Evolutionary conservation across 208 protist species (phyloP), one percentile per base, ranked within the genome.

Genomic region (Porcisia hertigi): DNA sequence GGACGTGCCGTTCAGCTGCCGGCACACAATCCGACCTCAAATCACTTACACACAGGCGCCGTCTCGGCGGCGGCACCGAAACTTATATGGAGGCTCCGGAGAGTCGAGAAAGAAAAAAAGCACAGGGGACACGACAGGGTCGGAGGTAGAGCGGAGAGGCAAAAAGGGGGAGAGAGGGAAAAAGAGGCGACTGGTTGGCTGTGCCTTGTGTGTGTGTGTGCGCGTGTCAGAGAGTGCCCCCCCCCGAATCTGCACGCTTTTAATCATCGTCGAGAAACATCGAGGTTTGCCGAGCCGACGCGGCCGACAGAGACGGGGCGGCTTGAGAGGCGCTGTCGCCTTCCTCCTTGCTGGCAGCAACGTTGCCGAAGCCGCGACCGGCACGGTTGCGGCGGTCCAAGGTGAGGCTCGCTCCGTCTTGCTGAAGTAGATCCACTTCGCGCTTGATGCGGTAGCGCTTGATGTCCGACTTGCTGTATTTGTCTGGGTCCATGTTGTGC

Each of bases 401-500:
- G 53, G 69, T 81, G 18, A 95, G 58, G 34, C 77, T 80, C n/a
- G 87, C 90, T 36, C 93, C 93, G 66, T 95, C 91, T 55, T 86
- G 76, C 87, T 94, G 88, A 43, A 97, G 86, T 45, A 87, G 82
- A 70, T 94, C 88, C 39, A 97, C 77, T 71, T 97, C 93, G 36
- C 79, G 80, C 69, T 82, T 67, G 9, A 88, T 78, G 62, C 83
- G 87, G 80, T 95, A 97, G 16, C 86, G 85, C 67, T 88, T 87
- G 34, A 93, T 73, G 57, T 89, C 93, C 1, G 54, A 76, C 71
- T 84, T 90, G 60, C 80, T 60, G 80, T 90, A 95, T 75, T 83
- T 79, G 12, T 82, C 74, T 2, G 91, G 89, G 75, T 97, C 88
- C 74, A 97, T 82, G 8, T 82, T 78, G 71, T 92, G 86, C 80